phyloP scores from a whole-genome alignment of 345 rosid species.

The Diplotaxis tenuifolia region DNA sequence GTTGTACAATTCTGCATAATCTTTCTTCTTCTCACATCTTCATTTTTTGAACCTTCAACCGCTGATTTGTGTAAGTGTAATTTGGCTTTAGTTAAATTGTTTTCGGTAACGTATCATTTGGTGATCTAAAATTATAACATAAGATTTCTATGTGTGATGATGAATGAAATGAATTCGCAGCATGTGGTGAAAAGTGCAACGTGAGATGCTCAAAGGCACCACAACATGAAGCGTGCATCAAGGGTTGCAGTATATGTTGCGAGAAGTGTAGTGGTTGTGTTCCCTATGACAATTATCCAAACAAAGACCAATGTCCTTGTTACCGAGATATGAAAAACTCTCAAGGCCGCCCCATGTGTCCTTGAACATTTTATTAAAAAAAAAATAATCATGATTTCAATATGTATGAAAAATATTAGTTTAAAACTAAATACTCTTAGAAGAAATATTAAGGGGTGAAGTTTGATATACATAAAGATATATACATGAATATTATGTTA shows the following conservation, averaged over 20 bases:
- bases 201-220: conserved; percentile 28
- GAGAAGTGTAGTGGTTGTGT: conserved; percentile 23
- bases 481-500: not conserved
- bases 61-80: conserved; percentile 45
- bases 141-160: not conserved
- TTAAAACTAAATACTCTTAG: not conserved
- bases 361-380: conserved; percentile 6
- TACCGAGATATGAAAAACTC: conserved; percentile 15
- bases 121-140: not conserved
- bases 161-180: conserved; percentile 5
- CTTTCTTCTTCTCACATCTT: conserved; percentile 45
- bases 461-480: not conserved
- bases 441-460: not conserved
- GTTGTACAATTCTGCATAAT: conserved; percentile 34
- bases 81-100: not conserved
- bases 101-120: not conserved
- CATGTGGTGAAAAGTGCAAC: conserved; percentile 18
- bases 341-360: conserved; percentile 22
- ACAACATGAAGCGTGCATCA: conserved; percentile 9
- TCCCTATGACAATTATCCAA: conserved; percentile 24
- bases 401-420: not conserved
- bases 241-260: conserved; percentile 29
- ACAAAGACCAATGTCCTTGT: conserved; percentile 33
- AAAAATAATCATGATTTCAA: no score
- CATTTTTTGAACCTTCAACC: conserved; percentile 40